Evolutionary conservation across 305 asterid species (phyloP), one percentile per base, ranked within the genome.

Genomic region (Rubia tinctorum): DNA sequence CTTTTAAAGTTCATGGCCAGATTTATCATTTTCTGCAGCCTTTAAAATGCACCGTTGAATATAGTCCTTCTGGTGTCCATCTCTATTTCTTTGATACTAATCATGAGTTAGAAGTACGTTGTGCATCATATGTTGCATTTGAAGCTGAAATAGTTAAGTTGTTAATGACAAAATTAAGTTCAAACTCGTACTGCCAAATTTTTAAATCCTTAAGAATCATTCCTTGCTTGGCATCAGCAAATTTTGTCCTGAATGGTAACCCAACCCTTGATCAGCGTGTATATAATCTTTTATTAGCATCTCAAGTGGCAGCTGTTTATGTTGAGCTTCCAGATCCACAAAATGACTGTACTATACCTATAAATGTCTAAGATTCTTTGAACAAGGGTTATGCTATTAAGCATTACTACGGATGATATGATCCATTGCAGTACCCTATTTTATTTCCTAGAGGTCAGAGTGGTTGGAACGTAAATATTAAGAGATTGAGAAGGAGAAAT

Each of bases 401-500:
- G 1, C 60, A 78, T 14, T 60, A 39, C 14, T 78, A 47, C 42
- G 65, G 68, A 5, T 73, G 75, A n/a, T 1, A 78, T 12, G 65
- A 78, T 51, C 76, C 78, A 1, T 51, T 78, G 22, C 76, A 74
- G n/a, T n/a, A n/a, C n/a, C n/a, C n/a, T n/a, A n/a, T n/a, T n/a
- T n/a, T n/a, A n/a, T n/a, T n/a, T n/a, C n/a, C n/a, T n/a, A n/a
- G n/a, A n/a, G n/a, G n/a, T n/a, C n/a, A n/a, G n/a, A n/a, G n/a
- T n/a, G n/a, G 71, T 0, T 73, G 76, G 75, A 71, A 78, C 17
- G 0, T n/a, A 8, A 8, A 53, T 14, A 18, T 53, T 1, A 15
- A 15, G 22, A 53, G 23, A 22, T 3, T 53, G 23, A 15, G 9
- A n/a, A 53, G 7, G 9, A 53, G 60, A 7, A 9, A 18, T 53